Percentiles rank a stretch among this genome's conserved stretches.
These are phyloP conservation scores for Nissolia schottii DNA, from an alignment of 306 rosid genomes.

Conservation along the genomic window DNA sequence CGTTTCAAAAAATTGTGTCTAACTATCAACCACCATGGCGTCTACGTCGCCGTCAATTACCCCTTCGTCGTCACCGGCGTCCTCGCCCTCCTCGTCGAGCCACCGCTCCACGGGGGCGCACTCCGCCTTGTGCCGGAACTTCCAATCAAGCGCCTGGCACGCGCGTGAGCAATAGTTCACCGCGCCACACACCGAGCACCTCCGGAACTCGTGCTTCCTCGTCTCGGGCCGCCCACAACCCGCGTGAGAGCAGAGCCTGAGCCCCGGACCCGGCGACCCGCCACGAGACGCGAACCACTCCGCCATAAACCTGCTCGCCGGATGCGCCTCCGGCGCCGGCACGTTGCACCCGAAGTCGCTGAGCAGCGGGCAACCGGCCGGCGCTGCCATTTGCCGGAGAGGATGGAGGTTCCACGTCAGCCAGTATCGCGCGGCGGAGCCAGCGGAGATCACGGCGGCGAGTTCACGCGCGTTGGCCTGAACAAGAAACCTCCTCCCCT, in stretches of 20 bases:
- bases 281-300: conserved; percentile 61
- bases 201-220: conserved; percentile 77
- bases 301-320: conserved; percentile 59
- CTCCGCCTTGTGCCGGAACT: conserved; percentile 76
- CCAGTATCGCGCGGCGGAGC: conserved; percentile 31
- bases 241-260: conserved; percentile 76
- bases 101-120: conserved; percentile 71
- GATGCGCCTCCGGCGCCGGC: conserved; percentile 77
- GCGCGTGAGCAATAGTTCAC: conserved; percentile 97
- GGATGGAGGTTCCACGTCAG: conserved; percentile 51
- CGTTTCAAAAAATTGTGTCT: conserved; percentile 6
- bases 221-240: conserved; percentile 93
- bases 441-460: conserved; percentile 53
- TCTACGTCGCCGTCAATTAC: conserved; percentile 31
- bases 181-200: conserved; percentile 90
- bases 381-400: conserved; percentile 25
- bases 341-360: conserved; percentile 98
- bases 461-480: conserved; percentile 94
- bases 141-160: conserved; percentile 99
- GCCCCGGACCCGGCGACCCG: conserved; percentile 42
- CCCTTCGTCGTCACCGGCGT: conserved; percentile 30
- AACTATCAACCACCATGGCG: conserved; percentile 48
- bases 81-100: conserved; percentile 67
- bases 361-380: conserved; percentile 57
- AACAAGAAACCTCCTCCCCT: conserved; percentile 81